A percentile compares a stretch with the other conserved stretches of the same genome.
Evolutionary conservation across 202 grass and related monocot species (phyloP).

Genomic region (Dendrocalamus latiflorus): DNA sequence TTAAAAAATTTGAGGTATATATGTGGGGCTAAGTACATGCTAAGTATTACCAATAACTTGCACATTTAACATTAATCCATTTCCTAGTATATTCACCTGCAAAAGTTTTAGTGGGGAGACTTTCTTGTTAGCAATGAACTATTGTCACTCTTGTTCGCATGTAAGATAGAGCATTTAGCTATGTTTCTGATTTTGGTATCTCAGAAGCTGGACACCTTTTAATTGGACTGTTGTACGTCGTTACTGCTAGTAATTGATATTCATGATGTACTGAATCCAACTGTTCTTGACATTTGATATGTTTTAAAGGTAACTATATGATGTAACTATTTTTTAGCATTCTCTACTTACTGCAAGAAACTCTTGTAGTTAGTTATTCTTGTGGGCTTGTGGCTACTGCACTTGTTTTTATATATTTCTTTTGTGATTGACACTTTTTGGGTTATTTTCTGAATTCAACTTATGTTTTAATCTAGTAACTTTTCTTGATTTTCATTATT

Average conservation of each 20-base stretch:
- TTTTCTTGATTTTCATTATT: background rate
- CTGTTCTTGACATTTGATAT: background rate
- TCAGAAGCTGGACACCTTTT: background rate
- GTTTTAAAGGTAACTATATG: background rate
- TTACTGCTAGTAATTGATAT: background rate
- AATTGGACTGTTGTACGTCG: background rate
- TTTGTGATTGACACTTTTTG: background rate
- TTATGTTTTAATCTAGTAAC: background rate
- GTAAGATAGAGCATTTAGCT: background rate
- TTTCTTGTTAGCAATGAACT: background rate
- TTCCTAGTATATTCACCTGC: too few relatives aligned
- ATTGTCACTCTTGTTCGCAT: background rate
- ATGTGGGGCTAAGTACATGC: background rate
- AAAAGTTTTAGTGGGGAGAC: background rate
- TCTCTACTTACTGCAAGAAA: too few relatives aligned
- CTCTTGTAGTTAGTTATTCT: background rate
- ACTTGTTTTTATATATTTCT: background rate
- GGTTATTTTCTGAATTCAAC: background rate
- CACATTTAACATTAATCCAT: too few relatives aligned
- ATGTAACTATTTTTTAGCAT: background rate
- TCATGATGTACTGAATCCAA: background rate
- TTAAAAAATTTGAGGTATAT: background rate
- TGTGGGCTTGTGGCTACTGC: background rate
- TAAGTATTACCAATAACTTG: too few relatives aligned
- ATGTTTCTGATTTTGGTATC: background rate